phyloP scores from a whole-genome alignment of 2,329 filamentous ascomycete genomes.

The Stenocarpella maydis region DNA sequence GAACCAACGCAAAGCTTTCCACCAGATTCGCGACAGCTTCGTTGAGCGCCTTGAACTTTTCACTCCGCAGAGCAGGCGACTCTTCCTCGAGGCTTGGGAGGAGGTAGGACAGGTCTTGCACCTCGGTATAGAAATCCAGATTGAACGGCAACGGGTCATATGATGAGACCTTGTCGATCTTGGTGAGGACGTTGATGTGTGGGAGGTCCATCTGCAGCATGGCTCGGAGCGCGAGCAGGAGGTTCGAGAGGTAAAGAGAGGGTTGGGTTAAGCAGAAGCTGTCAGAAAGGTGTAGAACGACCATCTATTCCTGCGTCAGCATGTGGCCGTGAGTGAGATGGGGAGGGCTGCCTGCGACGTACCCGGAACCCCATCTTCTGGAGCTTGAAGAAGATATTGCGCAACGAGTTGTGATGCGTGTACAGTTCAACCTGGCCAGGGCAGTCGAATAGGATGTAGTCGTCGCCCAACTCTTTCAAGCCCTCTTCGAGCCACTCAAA shows the following conservation, averaged over 20 bases:
- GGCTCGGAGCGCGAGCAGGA: conserved; percentile 89
- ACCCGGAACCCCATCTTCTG: conserved; percentile 94
- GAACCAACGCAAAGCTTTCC: conserved; percentile 87
- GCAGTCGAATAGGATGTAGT: conserved; percentile 95
- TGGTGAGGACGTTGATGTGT: conserved; percentile 94
- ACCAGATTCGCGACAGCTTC: conserved; percentile 86
- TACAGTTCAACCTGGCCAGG: conserved; percentile 97
- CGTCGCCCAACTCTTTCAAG: conserved; percentile 81
- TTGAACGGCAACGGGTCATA: conserved; percentile 93
- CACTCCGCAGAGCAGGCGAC: conserved; percentile 71
- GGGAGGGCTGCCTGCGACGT: conserved; percentile 46
- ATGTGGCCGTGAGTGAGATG: neutral
- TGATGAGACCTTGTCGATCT: conserved; percentile 91
- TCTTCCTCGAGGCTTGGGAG: conserved; percentile 83
- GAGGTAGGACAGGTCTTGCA: conserved; percentile 89
- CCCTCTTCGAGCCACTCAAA: conserved; percentile 89
- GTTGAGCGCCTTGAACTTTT: conserved; percentile 86
- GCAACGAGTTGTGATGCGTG: conserved; percentile 90
- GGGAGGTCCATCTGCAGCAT: conserved; percentile 99
- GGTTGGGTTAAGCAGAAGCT: conserved; percentile 93
- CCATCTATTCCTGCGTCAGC: conserved; percentile 66
- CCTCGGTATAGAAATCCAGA: conserved; percentile 96
- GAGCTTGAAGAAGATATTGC: conserved; percentile 89
- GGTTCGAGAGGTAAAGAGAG: conserved; percentile 92
- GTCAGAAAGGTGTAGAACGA: conserved; percentile 92